Percentiles rank a stretch among this genome's conserved stretches.
These are phyloP conservation scores for Talaromyces sp. DNA, from an alignment of 2,329 filamentous ascomycete species.

Conservation along the genomic window DNA sequence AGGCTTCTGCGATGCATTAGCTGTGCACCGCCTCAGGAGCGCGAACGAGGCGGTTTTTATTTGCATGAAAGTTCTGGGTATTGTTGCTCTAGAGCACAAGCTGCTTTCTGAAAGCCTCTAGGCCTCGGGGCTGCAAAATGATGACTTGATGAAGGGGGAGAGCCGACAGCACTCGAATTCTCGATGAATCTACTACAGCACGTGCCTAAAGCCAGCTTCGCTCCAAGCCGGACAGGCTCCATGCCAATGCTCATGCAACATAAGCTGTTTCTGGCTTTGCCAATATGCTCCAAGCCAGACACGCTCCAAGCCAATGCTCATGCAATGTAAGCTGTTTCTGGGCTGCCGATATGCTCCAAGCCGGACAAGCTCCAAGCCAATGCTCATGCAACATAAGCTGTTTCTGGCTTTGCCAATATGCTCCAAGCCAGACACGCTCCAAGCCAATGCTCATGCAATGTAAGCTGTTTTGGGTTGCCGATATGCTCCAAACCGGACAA, in stretches of 20 bases:
- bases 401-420: background rate
- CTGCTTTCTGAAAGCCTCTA: background rate
- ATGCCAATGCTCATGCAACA: background rate
- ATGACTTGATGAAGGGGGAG: background rate
- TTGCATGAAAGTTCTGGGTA: background rate
- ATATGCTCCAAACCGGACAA: too few species aligned
- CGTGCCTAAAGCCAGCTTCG: background rate
- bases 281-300: background rate
- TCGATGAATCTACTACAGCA: background rate
- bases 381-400: too few species aligned
- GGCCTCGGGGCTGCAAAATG: background rate
- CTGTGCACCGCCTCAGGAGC: too few species aligned
- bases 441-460: too few species aligned
- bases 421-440: background rate
- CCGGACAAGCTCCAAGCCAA: too few species aligned
- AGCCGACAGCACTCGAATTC: background rate
- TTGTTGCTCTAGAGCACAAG: background rate
- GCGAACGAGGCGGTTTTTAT: background rate
- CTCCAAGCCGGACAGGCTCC: background rate
- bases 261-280: background rate
- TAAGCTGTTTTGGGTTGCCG: too few species aligned
- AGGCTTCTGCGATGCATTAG: background rate
- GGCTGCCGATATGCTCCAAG: too few species aligned
- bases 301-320: too few species aligned
- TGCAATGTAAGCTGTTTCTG: too few species aligned